These are phyloP conservation scores for Cystofilobasidium macerans DNA, from an alignment of 768 basidiomycete genomes.

Conservation along the genomic window DNA sequence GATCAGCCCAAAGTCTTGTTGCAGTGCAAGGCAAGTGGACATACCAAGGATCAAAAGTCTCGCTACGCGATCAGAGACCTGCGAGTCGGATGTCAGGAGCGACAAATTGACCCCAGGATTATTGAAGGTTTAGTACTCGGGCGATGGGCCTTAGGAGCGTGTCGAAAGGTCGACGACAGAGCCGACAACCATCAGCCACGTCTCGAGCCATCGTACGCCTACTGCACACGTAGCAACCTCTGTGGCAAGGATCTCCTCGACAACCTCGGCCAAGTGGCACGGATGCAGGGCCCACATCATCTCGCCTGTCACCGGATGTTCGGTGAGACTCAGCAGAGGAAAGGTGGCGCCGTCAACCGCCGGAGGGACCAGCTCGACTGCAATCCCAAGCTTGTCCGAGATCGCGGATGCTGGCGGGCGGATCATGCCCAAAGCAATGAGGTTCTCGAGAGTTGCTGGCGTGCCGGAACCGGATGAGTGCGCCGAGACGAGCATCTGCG, in stretches of 20 bases:
- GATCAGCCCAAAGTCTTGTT: too few species aligned
- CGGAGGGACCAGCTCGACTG: conserved; percentile 34
- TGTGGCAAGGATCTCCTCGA: conserved; percentile 54
- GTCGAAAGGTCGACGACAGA: conserved; percentile 46
- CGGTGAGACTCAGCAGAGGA: conserved; percentile 72
- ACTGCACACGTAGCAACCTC: neutral
- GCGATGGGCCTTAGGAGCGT: too few species aligned
- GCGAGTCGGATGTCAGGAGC: too few species aligned
- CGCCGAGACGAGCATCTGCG: conserved; percentile 69
- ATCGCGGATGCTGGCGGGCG: conserved; percentile 36
- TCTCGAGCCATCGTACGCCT: conserved; percentile 40
- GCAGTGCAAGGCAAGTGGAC: too few species aligned
- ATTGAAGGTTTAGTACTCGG: too few species aligned
- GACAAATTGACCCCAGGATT: too few species aligned
- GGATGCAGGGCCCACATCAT: conserved; percentile 83
- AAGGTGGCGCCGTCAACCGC: conserved; percentile 40
- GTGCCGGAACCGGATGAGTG: conserved; percentile 39
- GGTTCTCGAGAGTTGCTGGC: neutral
- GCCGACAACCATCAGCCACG: conserved; percentile 68
- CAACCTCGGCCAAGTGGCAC: conserved; percentile 58
- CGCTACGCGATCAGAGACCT: too few species aligned
- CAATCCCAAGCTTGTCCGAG: too few species aligned
- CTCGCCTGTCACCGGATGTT: conserved; percentile 64
- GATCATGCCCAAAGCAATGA: conserved; percentile 30
- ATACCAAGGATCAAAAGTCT: too few species aligned